A percentile compares a stretch with the other conserved stretches of the same genome.
These are phyloP conservation scores for Rutstroemia sp. DNA, from an alignment of 2,329 filamentous ascomycete species.

Conservation along the genomic window DNA sequence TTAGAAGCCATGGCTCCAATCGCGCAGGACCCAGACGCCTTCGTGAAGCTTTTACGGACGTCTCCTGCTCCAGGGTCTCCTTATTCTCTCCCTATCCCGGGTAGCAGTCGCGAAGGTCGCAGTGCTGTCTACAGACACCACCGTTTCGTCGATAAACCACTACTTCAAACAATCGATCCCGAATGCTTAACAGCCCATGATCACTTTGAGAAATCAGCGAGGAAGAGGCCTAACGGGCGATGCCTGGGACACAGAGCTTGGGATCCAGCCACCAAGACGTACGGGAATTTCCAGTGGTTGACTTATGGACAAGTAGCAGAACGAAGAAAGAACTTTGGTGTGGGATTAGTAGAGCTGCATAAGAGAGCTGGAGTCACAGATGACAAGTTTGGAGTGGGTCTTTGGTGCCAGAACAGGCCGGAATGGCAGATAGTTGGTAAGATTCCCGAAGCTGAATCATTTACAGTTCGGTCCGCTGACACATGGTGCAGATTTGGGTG, in stretches of 20 bases:
- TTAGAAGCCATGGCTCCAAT: conserved; percentile 19
- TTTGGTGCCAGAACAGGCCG: conserved; percentile 82
- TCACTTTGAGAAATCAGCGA: conserved; percentile 63
- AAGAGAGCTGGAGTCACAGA: conserved; percentile 59
- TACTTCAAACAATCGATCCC: conserved; percentile 67
- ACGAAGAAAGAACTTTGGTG: conserved; percentile 77
- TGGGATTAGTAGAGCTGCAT: conserved; percentile 77
- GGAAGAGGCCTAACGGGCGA: conserved; percentile 54
- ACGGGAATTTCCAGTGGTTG: conserved; percentile 71
- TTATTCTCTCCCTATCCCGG: conserved; percentile 71
- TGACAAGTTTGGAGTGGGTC: conserved; percentile 64
- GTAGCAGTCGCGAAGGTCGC: conserved; percentile 64
- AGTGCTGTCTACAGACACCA: conserved; percentile 78
- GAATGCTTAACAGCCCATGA: conserved; percentile 68
- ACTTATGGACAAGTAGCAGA: conserved; percentile 73
- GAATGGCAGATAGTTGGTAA: conserved; percentile 80
- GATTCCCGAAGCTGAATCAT: conserved; percentile 16
- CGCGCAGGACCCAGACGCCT: conserved; percentile 20
- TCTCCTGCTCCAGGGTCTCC: conserved; percentile 38
- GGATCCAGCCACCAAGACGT: conserved; percentile 65
- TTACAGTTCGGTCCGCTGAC: conserved; percentile 8
- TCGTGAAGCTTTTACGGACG: conserved; percentile 16
- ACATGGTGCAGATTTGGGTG: conserved; percentile 62
- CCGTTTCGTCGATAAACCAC: conserved; percentile 61
- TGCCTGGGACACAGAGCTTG: conserved; percentile 79